These are phyloP conservation scores for Sequoia sempervirens DNA, from an alignment of 75 land plant genomes.

Conservation along the genomic window DNA sequence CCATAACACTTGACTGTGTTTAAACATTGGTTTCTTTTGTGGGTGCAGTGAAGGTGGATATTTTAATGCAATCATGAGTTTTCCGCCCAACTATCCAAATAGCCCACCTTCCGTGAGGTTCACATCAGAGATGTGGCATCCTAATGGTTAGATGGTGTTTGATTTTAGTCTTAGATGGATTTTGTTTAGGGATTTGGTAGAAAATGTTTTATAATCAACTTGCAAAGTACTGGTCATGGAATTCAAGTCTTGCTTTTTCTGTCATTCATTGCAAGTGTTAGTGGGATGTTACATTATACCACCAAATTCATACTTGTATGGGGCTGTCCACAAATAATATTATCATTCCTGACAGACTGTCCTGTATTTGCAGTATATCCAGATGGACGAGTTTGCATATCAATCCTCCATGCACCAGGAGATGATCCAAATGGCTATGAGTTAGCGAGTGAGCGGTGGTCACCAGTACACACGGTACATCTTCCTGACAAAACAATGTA, in stretches of 20 bases:
- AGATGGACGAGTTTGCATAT: constrained; percentile 88
- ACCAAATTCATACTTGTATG: not conserved
- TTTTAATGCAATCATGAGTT: constrained; percentile 85
- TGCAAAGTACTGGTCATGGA: not conserved
- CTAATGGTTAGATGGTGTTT: constrained; percentile 56
- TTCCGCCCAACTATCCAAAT: constrained; percentile 74
- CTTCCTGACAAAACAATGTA: not conserved
- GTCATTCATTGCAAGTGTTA: not conserved
- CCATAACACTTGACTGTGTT: not conserved
- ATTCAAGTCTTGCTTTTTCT: not conserved
- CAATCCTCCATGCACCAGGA: constrained; percentile 90
- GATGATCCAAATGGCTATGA: constrained; percentile 96
- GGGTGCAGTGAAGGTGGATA: constrained; percentile 75
- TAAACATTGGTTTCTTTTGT: constrained; percentile 1
- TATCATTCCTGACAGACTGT: not conserved
- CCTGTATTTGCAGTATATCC: constrained; percentile 56
- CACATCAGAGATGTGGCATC: constrained; percentile 94
- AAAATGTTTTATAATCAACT: not conserved
- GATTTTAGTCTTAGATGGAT: not conserved
- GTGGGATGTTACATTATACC: not conserved
- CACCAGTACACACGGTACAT: constrained; percentile 66
- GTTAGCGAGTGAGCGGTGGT: constrained; percentile 90
- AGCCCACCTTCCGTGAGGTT: constrained; percentile 84
- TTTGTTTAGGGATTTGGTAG: not conserved
- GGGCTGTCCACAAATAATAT: not conserved